Base-by-base conservation (phyloP, 1,284 basidiomycete genomes). In the Agaricales sp. region DNA sequence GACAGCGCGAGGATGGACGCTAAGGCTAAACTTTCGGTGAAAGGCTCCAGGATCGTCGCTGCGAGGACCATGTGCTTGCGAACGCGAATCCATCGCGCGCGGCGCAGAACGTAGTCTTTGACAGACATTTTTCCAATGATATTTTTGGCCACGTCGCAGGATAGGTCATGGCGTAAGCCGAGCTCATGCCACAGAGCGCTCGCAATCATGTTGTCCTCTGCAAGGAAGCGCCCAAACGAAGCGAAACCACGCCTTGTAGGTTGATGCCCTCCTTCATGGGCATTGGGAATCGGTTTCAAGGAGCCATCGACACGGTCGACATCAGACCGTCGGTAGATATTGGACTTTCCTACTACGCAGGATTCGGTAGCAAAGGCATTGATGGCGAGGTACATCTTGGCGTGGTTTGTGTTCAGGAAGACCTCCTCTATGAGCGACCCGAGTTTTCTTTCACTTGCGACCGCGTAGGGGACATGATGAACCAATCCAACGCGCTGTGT, bases 311-410 rank as follows among this genome's bases (percentile, higher is more conserved):
- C 72, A 22, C 74, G 75, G 48, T 89, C 86, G 39, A 95, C 67
- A 62, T 96, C 92, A 30, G 89, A 87, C 48, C 91, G 87, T 44
- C 91, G 84, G 67, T 94, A 99, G 54, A 99, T 66, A 65, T 93
- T 94, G 50, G 92, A 94, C 68, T 99, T 99, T 55, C 96, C 96
- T 56, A 98, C 88, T 12, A 99, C 92, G 63, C 96, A 99, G 0
- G 92, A 95, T 48, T 97, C 96, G 50, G 97, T 68, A 3, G 83
- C 85, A 45, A 88, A 69, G 0, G 82, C 73, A 65, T 96, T 96
- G 64, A 99, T 92, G 6, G 93, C 93, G 48, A 98, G 75, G 61
- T 99, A 99, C 95, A 99, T 99, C 66, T 96, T 98, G 13, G 95
- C 95, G 61, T 99, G 96, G 48, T 92, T 97, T 3, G 92, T 95